A percentile compares a stretch with the other conserved stretches of the same genome.
Evolutionary conservation across 495 filamentous ascomycete genomes (phyloP).

Genomic region (Penicillium manginii): DNA sequence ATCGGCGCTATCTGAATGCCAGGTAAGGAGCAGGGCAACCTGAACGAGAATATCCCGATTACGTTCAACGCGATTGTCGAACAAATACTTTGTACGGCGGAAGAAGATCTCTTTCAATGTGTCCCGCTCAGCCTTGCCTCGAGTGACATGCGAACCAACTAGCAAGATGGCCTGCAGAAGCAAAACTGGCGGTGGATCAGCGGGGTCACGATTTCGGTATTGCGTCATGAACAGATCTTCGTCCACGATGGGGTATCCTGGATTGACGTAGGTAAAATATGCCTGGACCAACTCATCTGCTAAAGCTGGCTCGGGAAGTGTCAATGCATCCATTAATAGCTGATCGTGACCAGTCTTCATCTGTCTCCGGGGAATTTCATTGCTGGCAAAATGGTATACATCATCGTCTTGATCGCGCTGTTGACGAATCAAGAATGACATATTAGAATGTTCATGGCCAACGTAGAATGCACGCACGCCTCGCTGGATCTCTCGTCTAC

Average conservation of each 20-base stretch:
- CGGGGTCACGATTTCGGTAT: constrained; percentile 50
- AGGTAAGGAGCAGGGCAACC: constrained; percentile 49
- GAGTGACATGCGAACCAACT: constrained; percentile 49
- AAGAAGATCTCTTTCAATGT: constrained; percentile 52
- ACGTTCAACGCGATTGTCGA: constrained; percentile 53
- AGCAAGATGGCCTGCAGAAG: constrained; percentile 51
- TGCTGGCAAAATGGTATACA: constrained; percentile 53
- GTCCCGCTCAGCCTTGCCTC: constrained; percentile 45
- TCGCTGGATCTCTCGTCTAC: constrained; percentile 46
- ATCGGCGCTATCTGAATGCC: constrained; percentile 52
- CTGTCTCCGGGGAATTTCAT: constrained; percentile 51
- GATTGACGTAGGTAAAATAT: constrained; percentile 50
- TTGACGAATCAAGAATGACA: constrained; percentile 56
- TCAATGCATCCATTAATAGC: constrained; percentile 52
- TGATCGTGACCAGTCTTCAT: constrained; percentile 51
- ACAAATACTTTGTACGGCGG: constrained; percentile 51
- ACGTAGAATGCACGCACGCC: constrained; percentile 54
- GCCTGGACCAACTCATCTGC: constrained; percentile 53
- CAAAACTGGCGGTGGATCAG: constrained; percentile 48
- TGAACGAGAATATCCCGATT: constrained; percentile 56
- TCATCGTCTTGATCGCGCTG: constrained; percentile 50
- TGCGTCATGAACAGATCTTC: constrained; percentile 53
- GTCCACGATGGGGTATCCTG: constrained; percentile 50
- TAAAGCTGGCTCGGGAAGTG: constrained; percentile 46
- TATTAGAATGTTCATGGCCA: constrained; percentile 54